Evolutionary conservation across 176 grass and related monocot species (phyloP), one percentile per base, ranked within the genome.

Genomic region (Oryza longistaminata): DNA sequence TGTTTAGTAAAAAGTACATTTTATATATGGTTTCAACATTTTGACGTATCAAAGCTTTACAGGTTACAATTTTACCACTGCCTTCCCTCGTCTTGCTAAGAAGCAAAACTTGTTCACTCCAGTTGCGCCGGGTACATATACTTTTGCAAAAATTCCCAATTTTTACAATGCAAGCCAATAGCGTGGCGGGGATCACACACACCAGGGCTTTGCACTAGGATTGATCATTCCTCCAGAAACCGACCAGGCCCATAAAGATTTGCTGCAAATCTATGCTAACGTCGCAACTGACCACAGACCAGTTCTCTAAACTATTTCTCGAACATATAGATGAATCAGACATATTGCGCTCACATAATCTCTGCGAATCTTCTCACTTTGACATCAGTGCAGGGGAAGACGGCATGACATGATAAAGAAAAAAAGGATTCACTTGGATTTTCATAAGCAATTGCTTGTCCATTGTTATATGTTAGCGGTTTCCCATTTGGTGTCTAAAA

Each of bases 401-500:
- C 75, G 50, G 49, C 73, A 9, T 21, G 53, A 74, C 68, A 48
- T 62, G 61, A 14, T 67, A 29, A 55, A 33, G 29, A 55, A 48
- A 85, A 86, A 26, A 31, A 52, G 21, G 21, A 66, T 86, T 61
- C 70, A 87, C 48, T 58, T 10, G 4, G 58, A 74, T 69, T 75
- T 79, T 72, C 26, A 65, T 52, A 90, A 64, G 39, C 48, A 40
- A 79, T 62, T 80, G 70, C 64, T 75, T 70, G 39, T 70, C 31
- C 80, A 80, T 66, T 75, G 80, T 80, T 90, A 84, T 48, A 62
- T 62, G 89, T 90, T 84, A 90, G 85, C 5, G 21, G 64, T 76
- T 84, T 64, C 6, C 40, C 69, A 22, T 61, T 74, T 79, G 68
- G 22, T 29, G 64, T 81, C 85, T 95, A 96, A 85, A 93, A 96